A percentile compares a stretch with the other conserved stretches of the same genome.
Conservation (phyloP, 2,329 filamentous ascomycete genomes). For the Colletotrichum sp. region DNA sequence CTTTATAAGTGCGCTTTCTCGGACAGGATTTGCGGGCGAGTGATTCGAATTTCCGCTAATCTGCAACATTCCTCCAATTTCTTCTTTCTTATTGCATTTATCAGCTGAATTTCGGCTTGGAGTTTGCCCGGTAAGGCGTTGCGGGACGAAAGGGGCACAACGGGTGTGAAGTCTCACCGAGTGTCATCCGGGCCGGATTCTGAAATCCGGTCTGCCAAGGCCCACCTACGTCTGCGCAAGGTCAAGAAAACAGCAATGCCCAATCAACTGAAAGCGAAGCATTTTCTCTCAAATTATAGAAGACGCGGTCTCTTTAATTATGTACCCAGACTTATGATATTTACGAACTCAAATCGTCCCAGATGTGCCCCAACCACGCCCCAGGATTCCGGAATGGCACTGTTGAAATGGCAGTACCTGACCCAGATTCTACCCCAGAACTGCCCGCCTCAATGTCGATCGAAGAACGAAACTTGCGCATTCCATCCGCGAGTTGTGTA, state of each 20-base stretch:
- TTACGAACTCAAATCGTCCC: background rate
- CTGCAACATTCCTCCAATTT: background rate
- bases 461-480: background rate
- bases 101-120: background rate
- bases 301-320: rapidly evolving
- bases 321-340: rapidly evolving
- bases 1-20: background rate
- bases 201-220: background rate
- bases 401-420: rapidly evolving
- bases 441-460: background rate
- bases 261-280: no score
- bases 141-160: background rate
- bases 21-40: background rate
- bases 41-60: background rate
- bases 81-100: background rate
- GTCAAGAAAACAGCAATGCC: no score
- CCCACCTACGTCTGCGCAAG: background rate
- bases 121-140: background rate
- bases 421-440: background rate
- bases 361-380: background rate
- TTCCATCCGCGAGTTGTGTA: background rate
- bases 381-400: background rate
- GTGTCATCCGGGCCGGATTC: background rate
- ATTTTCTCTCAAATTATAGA: no score
- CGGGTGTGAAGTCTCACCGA: background rate